These are phyloP conservation scores for Thielaviopsis euricoi DNA, from an alignment of 2,329 filamentous ascomycete genomes.

Conservation along the genomic window DNA sequence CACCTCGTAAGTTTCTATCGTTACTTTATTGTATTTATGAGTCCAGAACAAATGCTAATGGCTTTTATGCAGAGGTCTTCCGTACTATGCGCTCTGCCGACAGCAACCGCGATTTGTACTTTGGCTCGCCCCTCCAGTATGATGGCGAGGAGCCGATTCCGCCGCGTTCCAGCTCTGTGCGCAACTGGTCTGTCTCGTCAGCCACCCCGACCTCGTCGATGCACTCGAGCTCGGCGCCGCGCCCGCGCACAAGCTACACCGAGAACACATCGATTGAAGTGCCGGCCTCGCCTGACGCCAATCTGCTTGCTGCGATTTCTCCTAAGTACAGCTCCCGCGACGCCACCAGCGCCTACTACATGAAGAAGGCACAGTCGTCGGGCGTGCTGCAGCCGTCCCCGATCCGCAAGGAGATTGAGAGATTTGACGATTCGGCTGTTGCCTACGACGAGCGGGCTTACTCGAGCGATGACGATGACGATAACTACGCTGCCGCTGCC, in stretches of 20 bases:
- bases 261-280: conserved; percentile 29
- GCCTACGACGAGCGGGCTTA: neutral
- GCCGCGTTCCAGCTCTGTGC: conserved; percentile 20
- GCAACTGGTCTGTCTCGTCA: conserved; percentile 27
- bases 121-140: conserved; percentile 15
- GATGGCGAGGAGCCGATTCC: conserved; percentile 20
- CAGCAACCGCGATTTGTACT: conserved; percentile 10
- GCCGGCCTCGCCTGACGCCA: conserved; percentile 7
- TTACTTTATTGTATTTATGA: neutral
- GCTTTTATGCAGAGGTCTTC: conserved; percentile 1
- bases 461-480: conserved; percentile 1
- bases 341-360: conserved; percentile 11
- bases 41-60: neutral
- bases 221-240: conserved; percentile 23
- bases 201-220: conserved; percentile 25
- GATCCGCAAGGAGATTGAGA: neutral
- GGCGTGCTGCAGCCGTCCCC: conserved; percentile 5
- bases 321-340: conserved; percentile 13
- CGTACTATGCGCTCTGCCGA: conserved; percentile 11
- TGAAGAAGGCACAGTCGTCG: conserved; percentile 4
- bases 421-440: neutral
- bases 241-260: conserved; percentile 27
- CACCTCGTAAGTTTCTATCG: conserved; percentile 6
- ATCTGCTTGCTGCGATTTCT: conserved; percentile 12
- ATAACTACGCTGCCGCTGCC: neutral